These are phyloP conservation scores for Globisporangium rhizosaccharum DNA, from an alignment of 352 stramenopile genomes.

Conservation along the genomic window DNA sequence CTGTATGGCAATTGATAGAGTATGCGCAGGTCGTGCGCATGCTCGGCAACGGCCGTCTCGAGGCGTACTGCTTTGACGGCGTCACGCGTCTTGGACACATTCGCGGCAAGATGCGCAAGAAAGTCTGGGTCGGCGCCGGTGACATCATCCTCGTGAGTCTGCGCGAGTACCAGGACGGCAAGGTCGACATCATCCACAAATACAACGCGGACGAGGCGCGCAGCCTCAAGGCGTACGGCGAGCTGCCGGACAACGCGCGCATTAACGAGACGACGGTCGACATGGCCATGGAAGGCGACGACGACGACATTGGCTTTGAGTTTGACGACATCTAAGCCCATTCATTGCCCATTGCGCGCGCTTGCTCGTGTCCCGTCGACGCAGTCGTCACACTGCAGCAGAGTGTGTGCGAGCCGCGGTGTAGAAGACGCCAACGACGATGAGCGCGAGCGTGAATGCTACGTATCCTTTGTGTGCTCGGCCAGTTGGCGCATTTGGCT, in stretches of 20 bases:
- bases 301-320: constrained; percentile 88
- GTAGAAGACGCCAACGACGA: not conserved
- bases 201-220: constrained; percentile 97
- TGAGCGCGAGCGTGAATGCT: constrained; percentile 5
- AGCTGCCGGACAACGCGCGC: constrained; percentile 95
- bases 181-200: constrained; percentile 99
- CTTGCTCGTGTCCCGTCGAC: not conserved
- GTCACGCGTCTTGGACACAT: constrained; percentile 98
- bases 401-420: too few relatives aligned
- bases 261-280: constrained; percentile 89
- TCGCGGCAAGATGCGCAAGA: constrained; percentile 99
- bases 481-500: not conserved
- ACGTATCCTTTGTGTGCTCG: constrained; percentile 10
- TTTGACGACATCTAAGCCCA: constrained; percentile 86
- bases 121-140: constrained; percentile 97
- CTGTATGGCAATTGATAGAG: constrained; percentile 45
- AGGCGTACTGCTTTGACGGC: constrained; percentile 99
- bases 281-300: constrained; percentile 79
- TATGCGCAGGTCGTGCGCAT: constrained; percentile 98
- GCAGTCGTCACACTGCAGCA: too few relatives aligned
- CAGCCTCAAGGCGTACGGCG: constrained; percentile 98
- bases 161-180: constrained; percentile 99
- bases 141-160: constrained; percentile 99
- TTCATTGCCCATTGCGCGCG: not conserved
- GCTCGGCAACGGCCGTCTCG: constrained; percentile 97